phyloP scores from a whole-genome alignment of 139 green algal genomes.

The Chlamydomonas sphaeroides region DNA sequence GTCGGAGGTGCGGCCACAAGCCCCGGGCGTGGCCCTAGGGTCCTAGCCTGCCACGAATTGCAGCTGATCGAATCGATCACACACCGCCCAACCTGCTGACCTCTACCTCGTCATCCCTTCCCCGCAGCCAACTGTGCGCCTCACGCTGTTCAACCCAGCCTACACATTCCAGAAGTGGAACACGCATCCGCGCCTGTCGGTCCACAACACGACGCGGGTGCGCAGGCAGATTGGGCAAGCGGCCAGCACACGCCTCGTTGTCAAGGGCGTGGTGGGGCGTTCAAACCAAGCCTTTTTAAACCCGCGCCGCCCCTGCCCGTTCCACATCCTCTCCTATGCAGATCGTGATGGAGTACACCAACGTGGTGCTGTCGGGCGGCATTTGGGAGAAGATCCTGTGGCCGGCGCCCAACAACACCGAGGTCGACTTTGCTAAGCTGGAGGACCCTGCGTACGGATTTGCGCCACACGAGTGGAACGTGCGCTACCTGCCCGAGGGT shows the following conservation, averaged over 20 bases:
- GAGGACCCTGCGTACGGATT: neutral
- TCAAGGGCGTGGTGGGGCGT: too few relatives aligned
- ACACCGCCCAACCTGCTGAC: too few relatives aligned
- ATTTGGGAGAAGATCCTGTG: neutral
- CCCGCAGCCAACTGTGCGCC: too few relatives aligned
- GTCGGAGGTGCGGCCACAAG: neutral
- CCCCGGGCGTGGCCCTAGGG: too few relatives aligned
- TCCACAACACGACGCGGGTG: neutral
- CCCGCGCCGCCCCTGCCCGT: too few relatives aligned
- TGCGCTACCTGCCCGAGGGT: too few relatives aligned
- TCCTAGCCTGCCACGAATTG: neutral
- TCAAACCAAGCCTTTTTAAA: too few relatives aligned
- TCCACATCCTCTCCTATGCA: too few relatives aligned
- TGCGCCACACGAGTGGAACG: neutral
- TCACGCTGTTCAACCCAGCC: neutral
- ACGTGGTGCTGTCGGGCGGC: neutral
- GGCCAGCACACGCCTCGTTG: too few relatives aligned
- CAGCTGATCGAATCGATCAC: too few relatives aligned
- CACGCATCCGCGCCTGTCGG: neutral
- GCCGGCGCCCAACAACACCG: neutral
- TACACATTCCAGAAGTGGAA: neutral
- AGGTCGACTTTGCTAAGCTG: neutral
- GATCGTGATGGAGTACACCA: neutral
- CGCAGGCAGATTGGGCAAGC: too few relatives aligned
- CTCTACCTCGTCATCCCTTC: too few relatives aligned